These are phyloP conservation scores for Zoysia matrella DNA, from an alignment of 202 grass and related monocot genomes.

Conservation along the genomic window DNA sequence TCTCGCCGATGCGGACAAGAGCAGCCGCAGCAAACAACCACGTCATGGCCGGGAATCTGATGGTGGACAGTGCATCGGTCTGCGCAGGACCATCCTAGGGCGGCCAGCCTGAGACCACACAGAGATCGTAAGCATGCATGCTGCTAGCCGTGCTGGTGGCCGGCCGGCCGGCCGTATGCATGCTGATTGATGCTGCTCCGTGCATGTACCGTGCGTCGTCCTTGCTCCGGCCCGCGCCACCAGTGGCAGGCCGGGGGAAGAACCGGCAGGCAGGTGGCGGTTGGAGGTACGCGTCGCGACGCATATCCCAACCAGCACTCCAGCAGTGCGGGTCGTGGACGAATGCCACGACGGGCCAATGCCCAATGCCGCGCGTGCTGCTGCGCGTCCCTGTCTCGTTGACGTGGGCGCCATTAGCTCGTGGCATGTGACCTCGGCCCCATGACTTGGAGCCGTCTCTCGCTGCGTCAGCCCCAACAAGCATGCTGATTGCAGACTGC, in stretches of 20 bases:
- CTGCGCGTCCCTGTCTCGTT: neutral
- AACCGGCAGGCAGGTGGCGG: constrained; percentile 8
- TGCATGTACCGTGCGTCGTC: too few relatives aligned
- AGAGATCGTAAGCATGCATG: neutral
- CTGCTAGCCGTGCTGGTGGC: too few relatives aligned
- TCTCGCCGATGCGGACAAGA: neutral
- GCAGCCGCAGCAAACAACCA: neutral
- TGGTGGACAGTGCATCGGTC: neutral
- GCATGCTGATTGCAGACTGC: neutral
- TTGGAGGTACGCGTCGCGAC: neutral
- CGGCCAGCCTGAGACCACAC: neutral
- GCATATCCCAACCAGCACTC: neutral
- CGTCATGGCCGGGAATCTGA: constrained; percentile 5
- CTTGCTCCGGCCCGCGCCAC: neutral
- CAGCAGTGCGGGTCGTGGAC: neutral
- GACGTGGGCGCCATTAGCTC: neutral
- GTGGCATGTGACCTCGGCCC: neutral
- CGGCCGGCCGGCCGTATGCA: too few relatives aligned
- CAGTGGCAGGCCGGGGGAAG: neutral
- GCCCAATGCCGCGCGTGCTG: neutral
- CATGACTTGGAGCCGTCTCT: neutral
- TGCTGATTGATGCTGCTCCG: too few relatives aligned
- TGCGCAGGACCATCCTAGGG: constrained; percentile 20
- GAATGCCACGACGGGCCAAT: neutral
- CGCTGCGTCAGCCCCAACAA: too few relatives aligned